phyloP scores from a whole-genome alignment of 2,329 filamentous ascomycete species.

The Lasiodiplodia citricola region DNA sequence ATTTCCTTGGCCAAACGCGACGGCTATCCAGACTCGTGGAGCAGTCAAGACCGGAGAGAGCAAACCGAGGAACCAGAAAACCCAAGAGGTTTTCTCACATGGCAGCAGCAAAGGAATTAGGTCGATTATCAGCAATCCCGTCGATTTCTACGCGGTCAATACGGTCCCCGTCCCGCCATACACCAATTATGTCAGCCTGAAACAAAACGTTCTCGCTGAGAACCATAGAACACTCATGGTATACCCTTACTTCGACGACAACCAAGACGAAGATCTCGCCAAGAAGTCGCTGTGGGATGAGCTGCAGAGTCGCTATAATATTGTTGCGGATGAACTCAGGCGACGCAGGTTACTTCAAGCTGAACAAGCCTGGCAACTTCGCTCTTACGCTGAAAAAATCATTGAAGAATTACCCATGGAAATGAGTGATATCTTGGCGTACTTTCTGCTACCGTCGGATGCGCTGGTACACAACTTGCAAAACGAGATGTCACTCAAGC shows the following conservation, averaged over 20 bases:
- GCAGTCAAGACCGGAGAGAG: neutral
- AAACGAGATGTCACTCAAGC: conserved; percentile 12
- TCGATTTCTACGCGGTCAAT: conserved; percentile 26
- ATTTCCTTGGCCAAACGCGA: conserved; percentile 5
- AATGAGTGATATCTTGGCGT: conserved; percentile 47
- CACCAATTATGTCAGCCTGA: conserved; percentile 49
- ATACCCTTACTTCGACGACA: conserved; percentile 42
- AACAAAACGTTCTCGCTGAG: conserved; percentile 47
- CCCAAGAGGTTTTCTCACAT: conserved; percentile 7
- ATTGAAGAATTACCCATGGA: conserved; percentile 42
- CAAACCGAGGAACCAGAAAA: neutral
- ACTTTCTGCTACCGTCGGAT: conserved; percentile 41
- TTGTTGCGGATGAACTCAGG: conserved; percentile 37
- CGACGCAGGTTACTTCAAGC: conserved; percentile 39
- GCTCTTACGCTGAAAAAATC: conserved; percentile 42
- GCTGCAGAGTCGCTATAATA: conserved; percentile 36
- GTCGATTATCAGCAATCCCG: neutral
- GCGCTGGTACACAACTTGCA: conserved; percentile 28
- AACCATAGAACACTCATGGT: conserved; percentile 49
- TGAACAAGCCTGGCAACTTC: conserved; percentile 44
- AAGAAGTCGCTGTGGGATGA: conserved; percentile 34
- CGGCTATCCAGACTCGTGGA: conserved; percentile 2
- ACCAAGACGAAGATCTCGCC: conserved; percentile 27
- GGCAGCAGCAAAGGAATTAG: neutral
- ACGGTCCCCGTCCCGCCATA: conserved; percentile 42